Evolutionary conservation across 1,284 basidiomycete genomes (phyloP).

Genomic region (Fomitopsis pinicola): DNA sequence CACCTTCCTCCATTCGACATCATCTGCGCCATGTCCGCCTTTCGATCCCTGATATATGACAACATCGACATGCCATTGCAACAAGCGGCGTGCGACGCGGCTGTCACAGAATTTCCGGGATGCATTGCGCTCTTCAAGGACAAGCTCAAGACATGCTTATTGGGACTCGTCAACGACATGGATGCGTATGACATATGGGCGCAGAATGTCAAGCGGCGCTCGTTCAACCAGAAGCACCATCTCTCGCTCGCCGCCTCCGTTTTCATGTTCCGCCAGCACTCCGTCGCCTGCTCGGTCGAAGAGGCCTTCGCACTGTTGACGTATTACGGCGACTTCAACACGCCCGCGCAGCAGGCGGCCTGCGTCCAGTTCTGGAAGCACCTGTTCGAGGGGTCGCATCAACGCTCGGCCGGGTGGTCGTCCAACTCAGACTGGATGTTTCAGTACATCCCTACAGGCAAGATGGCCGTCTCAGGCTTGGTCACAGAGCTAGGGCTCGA

Average conservation of each 20-base stretch:
- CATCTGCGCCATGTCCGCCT: background rate
- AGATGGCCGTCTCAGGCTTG: background rate
- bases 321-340: background rate
- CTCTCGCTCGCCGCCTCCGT: background rate
- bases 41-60: background rate
- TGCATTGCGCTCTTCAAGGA: background rate
- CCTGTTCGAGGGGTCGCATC: background rate
- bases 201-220: background rate
- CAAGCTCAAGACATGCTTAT: background rate
- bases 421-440: background rate
- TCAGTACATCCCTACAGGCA: background rate
- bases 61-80: background rate
- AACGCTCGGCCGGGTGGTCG: background rate
- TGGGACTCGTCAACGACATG: background rate
- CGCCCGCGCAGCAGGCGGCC: background rate
- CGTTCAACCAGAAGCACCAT: no score
- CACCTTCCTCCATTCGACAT: background rate
- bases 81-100: background rate
- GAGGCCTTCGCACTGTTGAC: background rate
- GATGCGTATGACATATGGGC: background rate
- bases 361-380: background rate
- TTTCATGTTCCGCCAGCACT: background rate
- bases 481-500: background rate
- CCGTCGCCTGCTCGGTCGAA: background rate
- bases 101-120: background rate